Evolutionary conservation across 129 eudicot species (phyloP).

Genomic region (Flaveria brownii): DNA sequence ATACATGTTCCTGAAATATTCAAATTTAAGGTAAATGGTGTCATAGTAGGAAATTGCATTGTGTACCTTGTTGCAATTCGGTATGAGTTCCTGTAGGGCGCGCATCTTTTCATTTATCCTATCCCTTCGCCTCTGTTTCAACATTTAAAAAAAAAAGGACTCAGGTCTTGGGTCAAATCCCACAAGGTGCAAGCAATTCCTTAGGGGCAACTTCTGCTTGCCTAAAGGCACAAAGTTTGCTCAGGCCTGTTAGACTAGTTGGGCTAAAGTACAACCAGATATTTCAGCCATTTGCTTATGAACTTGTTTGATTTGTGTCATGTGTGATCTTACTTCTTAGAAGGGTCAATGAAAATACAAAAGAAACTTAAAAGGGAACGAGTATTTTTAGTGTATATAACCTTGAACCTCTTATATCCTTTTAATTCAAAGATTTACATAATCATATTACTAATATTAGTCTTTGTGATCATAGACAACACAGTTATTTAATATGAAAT

Average conservation of each 20-base stretch:
- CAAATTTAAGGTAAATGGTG: background rate
- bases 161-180: background rate
- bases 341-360: background rate
- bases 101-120: conserved; percentile 99
- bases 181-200: background rate
- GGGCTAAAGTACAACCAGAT: background rate
- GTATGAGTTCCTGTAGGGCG: conserved; percentile 95
- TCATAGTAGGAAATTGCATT: background rate
- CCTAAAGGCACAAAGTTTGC: background rate
- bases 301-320: background rate
- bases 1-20: background rate
- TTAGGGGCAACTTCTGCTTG: background rate
- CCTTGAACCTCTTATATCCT: too few relatives aligned
- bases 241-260: background rate
- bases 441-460: background rate
- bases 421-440: background rate
- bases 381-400: background rate
- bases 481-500: background rate
- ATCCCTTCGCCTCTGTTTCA: conserved; percentile 93
- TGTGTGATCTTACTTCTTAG: background rate
- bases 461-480: background rate
- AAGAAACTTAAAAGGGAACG: background rate
- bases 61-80: conserved; percentile 97
- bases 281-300: background rate
- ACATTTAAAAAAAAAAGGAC: conserved; percentile 17